A percentile compares a stretch with the other conserved stretches of the same genome.
Evolutionary conservation across 2,329 filamentous ascomycete species (phyloP).

Genomic region (Alternaria dauci): DNA sequence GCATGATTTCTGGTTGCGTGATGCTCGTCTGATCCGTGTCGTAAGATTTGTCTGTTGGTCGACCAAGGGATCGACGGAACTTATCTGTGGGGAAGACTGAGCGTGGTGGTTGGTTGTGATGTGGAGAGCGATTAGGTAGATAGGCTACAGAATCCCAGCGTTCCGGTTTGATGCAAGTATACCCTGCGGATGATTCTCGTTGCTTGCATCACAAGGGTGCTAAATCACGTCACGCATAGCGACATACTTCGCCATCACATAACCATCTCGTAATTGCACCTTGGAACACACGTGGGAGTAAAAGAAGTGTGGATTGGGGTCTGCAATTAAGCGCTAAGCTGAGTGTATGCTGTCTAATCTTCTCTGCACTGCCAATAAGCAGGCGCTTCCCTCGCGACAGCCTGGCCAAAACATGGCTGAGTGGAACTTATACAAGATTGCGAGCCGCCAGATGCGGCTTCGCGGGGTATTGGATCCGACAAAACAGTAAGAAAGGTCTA

Average conservation of each 20-base stretch:
- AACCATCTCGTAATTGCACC: constrained; percentile 44
- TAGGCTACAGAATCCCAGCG: constrained; percentile 17
- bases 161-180: constrained; percentile 29
- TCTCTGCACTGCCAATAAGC: constrained; percentile 39
- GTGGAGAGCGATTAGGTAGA: constrained; percentile 18
- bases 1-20: constrained; percentile 15
- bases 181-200: constrained; percentile 20
- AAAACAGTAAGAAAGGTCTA: constrained; percentile 42
- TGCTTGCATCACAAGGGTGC: constrained; percentile 41
- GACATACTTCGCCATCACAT: constrained; percentile 22
- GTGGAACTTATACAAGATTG: constrained; percentile 48
- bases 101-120: constrained; percentile 8
- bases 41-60: constrained; percentile 2
- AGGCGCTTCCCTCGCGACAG: constrained; percentile 26
- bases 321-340: constrained; percentile 47
- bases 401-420: constrained; percentile 31
- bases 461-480: constrained; percentile 49
- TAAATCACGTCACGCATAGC: constrained; percentile 46
- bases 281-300: background rate
- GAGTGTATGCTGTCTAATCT: constrained; percentile 39
- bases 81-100: constrained; percentile 29
- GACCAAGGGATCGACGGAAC: constrained; percentile 16
- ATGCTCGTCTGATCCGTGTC: constrained; percentile 24
- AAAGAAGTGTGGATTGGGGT: constrained; percentile 29
- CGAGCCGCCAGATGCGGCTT: constrained; percentile 35